A percentile compares a stretch with the other conserved stretches of the same genome.
Conservation (phyloP, 176 grass and related monocot species). For the Eragrostis curvula region DNA sequence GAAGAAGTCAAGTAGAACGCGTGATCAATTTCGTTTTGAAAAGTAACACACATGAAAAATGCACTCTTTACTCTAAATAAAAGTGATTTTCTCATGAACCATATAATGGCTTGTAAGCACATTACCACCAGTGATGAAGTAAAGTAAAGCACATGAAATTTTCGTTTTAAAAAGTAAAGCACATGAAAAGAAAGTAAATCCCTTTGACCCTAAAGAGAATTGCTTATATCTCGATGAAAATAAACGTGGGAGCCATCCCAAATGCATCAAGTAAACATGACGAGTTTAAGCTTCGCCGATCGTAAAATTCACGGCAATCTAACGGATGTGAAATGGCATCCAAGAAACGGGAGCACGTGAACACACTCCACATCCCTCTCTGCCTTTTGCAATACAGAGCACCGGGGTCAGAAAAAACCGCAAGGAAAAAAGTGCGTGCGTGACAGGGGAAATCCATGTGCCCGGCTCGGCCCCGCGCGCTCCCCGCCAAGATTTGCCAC, state of each 20-base stretch:
- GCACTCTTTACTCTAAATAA: too few relatives aligned
- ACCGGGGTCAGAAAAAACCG: not conserved
- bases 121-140: too few relatives aligned
- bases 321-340: not conserved
- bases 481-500: conserved; percentile 60
- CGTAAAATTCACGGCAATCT: not conserved
- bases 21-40: too few relatives aligned
- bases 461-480: conserved; percentile 23
- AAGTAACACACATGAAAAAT: too few relatives aligned
- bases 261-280: not conserved
- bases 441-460: conserved; percentile 36
- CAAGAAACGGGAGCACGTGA: not conserved
- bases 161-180: not conserved
- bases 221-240: not conserved
- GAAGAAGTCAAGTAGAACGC: too few relatives aligned
- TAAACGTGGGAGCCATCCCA: not conserved
- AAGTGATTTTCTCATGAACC: too few relatives aligned
- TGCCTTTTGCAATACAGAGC: not conserved
- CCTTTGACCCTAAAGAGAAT: not conserved
- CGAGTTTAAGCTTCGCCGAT: not conserved
- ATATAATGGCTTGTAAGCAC: too few relatives aligned
- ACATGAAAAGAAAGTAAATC: not conserved
- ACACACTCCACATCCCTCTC: not conserved
- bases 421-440: not conserved
- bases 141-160: not conserved